Evolutionary conservation across 208 protist species (phyloP), one percentile per base, ranked within the genome.

Genomic region (Trypanosoma caninum): DNA sequence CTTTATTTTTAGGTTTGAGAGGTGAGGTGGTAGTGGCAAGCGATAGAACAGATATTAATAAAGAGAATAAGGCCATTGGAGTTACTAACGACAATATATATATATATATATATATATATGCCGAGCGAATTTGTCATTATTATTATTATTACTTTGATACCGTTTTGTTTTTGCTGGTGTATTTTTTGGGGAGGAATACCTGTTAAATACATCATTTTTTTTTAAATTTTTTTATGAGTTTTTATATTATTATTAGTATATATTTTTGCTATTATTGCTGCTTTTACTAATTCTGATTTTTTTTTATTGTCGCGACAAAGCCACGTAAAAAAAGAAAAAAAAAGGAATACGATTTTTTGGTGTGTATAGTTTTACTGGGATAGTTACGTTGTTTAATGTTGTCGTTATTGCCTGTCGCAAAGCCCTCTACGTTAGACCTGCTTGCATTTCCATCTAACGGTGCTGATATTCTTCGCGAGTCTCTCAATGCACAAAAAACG

Each of bases 401-500:
- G 0, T 48, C 62, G 2, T 14, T 33, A n/a, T 25, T 44, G 22
- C 13, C 35, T 14, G 1, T 25, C 16, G 41, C 27, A 22, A n/a
- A 16, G 25, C 4, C 14, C 27, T 25, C 31, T 22, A 11, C 14
- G 45, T 53, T 50, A 20, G 45, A 38, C 54, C 34, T 37, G n/a
- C 41, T 63, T 28, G 58, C 13, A 42, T 81, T 57, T 47, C 80
- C 80, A 0, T 67, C 74, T 18, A 76, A 82, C 25, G 74, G 75
- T 6, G 69, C 53, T 5, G 42, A 42, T 0, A 65, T 90, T 35
- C 71, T 93, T 0, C 65, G 60, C 14, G 56, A 74, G n/a, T 76
- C 72, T 44, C 54, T 93, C 22, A 71, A 80, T 16, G 59, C 73
- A 10, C 82, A 93, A 59, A 62, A 62, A 13, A 51, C 52, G 59